Base-by-base conservation (phyloP, 495 filamentous ascomycete genomes). In the Penicillium lividum region DNA sequence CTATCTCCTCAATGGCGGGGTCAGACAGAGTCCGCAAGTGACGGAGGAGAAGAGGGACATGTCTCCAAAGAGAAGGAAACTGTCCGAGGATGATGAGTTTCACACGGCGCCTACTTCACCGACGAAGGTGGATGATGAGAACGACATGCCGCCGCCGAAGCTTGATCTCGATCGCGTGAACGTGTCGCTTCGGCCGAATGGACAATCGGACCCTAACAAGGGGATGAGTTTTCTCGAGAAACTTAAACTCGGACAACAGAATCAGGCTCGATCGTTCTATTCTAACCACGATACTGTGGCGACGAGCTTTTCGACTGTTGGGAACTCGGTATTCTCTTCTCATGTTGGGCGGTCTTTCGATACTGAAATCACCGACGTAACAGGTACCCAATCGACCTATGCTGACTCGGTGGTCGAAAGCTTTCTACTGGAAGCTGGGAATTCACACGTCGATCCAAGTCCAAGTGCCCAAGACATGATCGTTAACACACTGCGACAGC, bases 51-150 rank as follows among this genome's bases (percentile, higher is more conserved):
- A 18, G 5, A 30, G 34, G n/a, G n/a, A 25, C 13, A 31, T 9
- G 8, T 55, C 64, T 11, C 48, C 60, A n/a, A 74, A 73, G 58
- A 73, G 64, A 53, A 57, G 63, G 40, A 54, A 59, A 28, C 44
- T 66, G 1, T 71, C 66, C 13, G 59, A 65, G 8, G 70, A 74
- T 25, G 70, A 71, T 27, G 68, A 70, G n/a, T 79, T 72, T 51
- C 65, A 73, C 10, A 77, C 74, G 0, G 73, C 76, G 28, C 73
- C 76, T 15, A 76, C 63, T 47, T 79, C 76, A 7, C 76, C 74
- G 1, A 58, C 57, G 0, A 72, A 71, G 57, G 30, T 40, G 15
- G 29, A 51, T 40, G 47, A 46, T 31, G 31, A 7, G 34, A 10
- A 27, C 4, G 44, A 22, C 2, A 46, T 46, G 44, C 44, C 44